phyloP scores from a whole-genome alignment of 805 yeast genomes.

The Myxozyma monticola region DNA sequence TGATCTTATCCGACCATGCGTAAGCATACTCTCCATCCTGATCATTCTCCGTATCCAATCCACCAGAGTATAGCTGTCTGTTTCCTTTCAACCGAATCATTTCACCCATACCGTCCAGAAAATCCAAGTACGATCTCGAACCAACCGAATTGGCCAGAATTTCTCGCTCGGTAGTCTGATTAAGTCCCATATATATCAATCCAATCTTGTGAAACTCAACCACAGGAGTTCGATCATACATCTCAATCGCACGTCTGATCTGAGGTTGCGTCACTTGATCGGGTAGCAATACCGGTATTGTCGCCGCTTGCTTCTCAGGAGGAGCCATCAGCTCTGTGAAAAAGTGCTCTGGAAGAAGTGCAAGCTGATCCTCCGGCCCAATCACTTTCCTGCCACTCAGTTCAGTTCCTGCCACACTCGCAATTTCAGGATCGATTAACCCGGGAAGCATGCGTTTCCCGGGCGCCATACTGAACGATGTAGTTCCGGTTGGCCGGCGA shows the following conservation, averaged over 20 bases:
- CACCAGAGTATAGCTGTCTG: conserved; percentile 65
- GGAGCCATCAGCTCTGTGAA: conserved; percentile 54
- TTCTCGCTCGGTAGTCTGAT: conserved; percentile 62
- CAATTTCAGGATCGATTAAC: conserved; percentile 22
- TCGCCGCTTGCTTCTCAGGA: conserved; percentile 39
- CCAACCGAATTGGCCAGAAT: conserved; percentile 65
- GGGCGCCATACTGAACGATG: conserved; percentile 48
- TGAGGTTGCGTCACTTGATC: conserved; percentile 34
- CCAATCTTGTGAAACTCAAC: conserved; percentile 80
- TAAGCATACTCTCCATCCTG: conserved; percentile 75
- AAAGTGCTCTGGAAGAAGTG: conserved; percentile 48
- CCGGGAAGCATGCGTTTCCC: conserved; percentile 44
- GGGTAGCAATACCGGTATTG: conserved; percentile 53
- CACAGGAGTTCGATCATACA: conserved; percentile 73
- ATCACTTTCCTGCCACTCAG: neutral
- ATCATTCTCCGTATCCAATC: conserved; percentile 69
- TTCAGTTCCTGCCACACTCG: neutral
- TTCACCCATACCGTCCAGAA: conserved; percentile 59
- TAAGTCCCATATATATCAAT: conserved; percentile 67
- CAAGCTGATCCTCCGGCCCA: conserved; percentile 23
- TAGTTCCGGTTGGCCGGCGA: conserved; percentile 68
- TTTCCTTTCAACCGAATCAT: conserved; percentile 59
- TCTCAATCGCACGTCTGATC: conserved; percentile 53
- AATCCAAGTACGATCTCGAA: conserved; percentile 59
- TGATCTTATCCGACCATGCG: conserved; percentile 68